Conservation (phyloP, 2,329 filamentous ascomycete species). For the Exophiala sideris region DNA sequence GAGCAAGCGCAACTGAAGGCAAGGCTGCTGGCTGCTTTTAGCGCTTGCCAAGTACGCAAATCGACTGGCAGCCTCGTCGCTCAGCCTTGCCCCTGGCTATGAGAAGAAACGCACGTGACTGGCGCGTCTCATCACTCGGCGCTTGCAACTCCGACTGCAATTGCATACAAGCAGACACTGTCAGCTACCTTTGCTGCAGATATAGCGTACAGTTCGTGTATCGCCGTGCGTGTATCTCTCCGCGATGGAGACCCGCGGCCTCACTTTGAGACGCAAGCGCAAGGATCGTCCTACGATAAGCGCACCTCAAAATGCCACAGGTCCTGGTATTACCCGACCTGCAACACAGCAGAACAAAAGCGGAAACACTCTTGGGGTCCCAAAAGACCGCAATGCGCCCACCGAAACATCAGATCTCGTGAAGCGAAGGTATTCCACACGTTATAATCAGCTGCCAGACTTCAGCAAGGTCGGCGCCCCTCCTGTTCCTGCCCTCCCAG, state of each 20-base stretch:
- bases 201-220: too few relatives aligned
- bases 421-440: constrained; percentile 89
- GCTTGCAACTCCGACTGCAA: too few relatives aligned
- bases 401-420: constrained; percentile 70
- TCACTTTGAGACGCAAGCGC: constrained; percentile 63
- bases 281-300: constrained; percentile 57
- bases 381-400: constrained; percentile 35
- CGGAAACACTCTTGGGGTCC: constrained; percentile 35
- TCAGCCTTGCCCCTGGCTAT: background rate
- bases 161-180: too few relatives aligned
- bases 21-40: background rate
- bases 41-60: background rate
- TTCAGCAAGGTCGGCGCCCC: constrained; percentile 67
- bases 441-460: constrained; percentile 74
- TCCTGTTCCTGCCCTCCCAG: constrained; percentile 62
- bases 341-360: constrained; percentile 35
- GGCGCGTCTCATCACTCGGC: too few relatives aligned
- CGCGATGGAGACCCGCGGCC: constrained; percentile 42
- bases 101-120: too few relatives aligned
- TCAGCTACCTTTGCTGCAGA: too few relatives aligned
- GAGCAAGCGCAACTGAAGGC: background rate
- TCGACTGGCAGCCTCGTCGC: background rate
- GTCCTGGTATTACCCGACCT: constrained; percentile 30
- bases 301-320: constrained; percentile 50
- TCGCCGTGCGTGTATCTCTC: background rate